Percentiles rank a stretch among this genome's conserved stretches.
Conservation (phyloP, 495 filamentous ascomycete species). For the Choiromyces venosus region DNA sequence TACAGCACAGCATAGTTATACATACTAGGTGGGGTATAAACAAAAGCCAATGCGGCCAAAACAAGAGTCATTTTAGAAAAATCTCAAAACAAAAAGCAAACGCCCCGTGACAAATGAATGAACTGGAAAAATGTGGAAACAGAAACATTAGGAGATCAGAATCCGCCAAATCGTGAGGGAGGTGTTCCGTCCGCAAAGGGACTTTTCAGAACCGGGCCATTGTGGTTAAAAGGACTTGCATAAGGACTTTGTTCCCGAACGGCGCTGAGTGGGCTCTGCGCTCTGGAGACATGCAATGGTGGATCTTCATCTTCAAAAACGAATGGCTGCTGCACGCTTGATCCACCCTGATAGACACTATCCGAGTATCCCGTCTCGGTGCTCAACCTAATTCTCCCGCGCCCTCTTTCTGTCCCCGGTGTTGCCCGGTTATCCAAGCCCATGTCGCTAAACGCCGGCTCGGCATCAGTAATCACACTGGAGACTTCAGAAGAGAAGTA, state of each 20-base stretch:
- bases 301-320: conserved; percentile 6
- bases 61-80: background rate
- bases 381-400: conserved; percentile 12
- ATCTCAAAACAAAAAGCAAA: background rate
- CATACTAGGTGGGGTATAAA: background rate
- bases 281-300: conserved; percentile 1
- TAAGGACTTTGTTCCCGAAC: background rate
- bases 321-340: background rate
- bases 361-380: conserved; percentile 29
- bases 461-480: background rate
- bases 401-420: background rate
- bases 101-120: background rate
- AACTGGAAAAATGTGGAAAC: background rate
- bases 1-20: background rate
- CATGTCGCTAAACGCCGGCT: background rate
- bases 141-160: background rate
- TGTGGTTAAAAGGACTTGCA: background rate
- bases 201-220: background rate
- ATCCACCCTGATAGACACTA: conserved; percentile 28
- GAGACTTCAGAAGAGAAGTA: background rate
- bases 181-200: background rate
- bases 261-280: background rate
- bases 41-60: background rate
- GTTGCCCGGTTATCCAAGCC: background rate
- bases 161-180: background rate